phyloP scores from a whole-genome alignment of 495 filamentous ascomycete species.

The Cercophora samala region DNA sequence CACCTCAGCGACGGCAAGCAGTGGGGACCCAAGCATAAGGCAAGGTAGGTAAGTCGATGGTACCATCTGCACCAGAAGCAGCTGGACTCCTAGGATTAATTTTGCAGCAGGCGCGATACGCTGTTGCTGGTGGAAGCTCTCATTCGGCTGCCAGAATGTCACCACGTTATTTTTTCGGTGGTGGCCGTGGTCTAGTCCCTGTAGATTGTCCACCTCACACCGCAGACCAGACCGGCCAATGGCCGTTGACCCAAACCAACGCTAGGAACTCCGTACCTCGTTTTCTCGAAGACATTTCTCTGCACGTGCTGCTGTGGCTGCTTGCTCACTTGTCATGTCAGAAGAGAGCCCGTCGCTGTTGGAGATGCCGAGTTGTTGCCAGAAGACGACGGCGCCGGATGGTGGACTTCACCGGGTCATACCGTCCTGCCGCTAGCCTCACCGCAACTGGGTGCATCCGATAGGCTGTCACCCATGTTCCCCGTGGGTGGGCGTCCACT shows the following conservation, averaged over 20 bases:
- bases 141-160: background rate
- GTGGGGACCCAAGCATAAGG: background rate
- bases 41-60: too few species aligned
- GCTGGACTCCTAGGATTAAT: background rate
- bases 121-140: background rate
- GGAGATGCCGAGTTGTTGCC: background rate
- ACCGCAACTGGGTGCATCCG: conserved; percentile 30
- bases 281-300: background rate
- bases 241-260: background rate
- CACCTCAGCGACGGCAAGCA: background rate
- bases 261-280: too few species aligned
- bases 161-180: conserved; percentile 12
- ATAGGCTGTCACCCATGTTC: conserved; percentile 29
- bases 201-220: conserved; percentile 23
- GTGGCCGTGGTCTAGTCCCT: conserved; percentile 16
- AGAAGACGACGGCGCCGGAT: conserved; percentile 12
- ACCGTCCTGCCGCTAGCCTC: conserved; percentile 35
- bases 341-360: background rate
- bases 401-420: conserved; percentile 27
- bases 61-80: background rate
- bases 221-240: conserved; percentile 30
- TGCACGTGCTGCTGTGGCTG: background rate
- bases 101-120: conserved; percentile 7
- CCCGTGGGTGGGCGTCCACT: conserved; percentile 14
- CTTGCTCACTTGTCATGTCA: background rate